A percentile compares a stretch with the other conserved stretches of the same genome.
These are phyloP conservation scores for Exidia glandulosa DNA, from an alignment of 768 basidiomycete species.

Conservation along the genomic window DNA sequence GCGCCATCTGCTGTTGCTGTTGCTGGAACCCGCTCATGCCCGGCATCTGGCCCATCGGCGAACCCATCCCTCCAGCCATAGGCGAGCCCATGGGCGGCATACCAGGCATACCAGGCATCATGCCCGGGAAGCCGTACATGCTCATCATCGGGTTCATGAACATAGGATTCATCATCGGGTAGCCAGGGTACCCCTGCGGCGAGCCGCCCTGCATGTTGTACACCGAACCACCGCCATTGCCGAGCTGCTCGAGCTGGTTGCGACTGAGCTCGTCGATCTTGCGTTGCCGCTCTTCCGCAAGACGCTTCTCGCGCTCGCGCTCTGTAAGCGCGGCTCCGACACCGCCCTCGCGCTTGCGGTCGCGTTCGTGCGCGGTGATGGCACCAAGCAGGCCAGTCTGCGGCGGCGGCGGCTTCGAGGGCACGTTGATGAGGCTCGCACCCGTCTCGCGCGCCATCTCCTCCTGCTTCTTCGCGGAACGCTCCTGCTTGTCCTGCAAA, in stretches of 20 bases:
- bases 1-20: constrained; percentile 65
- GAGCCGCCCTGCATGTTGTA: constrained; percentile 40
- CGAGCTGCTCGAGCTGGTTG: constrained; percentile 75
- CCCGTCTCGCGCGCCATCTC: constrained; percentile 87
- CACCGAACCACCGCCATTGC: constrained; percentile 54
- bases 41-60: constrained; percentile 23
- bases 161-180: constrained; percentile 54
- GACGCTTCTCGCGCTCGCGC: constrained; percentile 82
- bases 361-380: constrained; percentile 89
- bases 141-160: constrained; percentile 30
- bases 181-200: constrained; percentile 45
- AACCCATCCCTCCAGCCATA: constrained; percentile 37
- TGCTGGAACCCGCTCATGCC: constrained; percentile 25
- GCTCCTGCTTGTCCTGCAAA: constrained; percentile 88
- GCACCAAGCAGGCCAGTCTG: constrained; percentile 94
- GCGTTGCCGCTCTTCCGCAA: constrained; percentile 87
- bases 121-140: constrained; percentile 10
- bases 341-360: constrained; percentile 88
- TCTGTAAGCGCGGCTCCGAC: constrained; percentile 92
- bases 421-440: constrained; percentile 89
- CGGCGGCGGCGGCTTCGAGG: constrained; percentile 86
- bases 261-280: constrained; percentile 86
- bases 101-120: constrained; percentile 48
- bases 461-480: constrained; percentile 92
- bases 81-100: constrained; percentile 31